phyloP scores from a whole-genome alignment of 441 rosid genomes.

The Erodium texanum region DNA sequence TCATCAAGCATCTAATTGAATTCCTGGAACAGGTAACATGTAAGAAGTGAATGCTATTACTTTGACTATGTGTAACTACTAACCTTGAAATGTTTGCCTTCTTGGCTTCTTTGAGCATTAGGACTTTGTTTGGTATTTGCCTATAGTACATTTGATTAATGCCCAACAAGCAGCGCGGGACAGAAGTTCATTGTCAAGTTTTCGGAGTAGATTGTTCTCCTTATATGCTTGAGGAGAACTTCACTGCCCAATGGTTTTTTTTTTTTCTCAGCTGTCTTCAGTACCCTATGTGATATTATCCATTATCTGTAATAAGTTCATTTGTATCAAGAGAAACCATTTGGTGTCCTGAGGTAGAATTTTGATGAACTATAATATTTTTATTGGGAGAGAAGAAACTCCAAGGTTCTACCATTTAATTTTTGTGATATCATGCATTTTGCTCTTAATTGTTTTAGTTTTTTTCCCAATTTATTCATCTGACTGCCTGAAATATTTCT shows the following conservation, averaged over 20 bases:
- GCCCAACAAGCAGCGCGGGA: background rate
- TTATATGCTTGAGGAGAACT: no score
- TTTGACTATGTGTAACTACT: background rate
- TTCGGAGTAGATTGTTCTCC: no score
- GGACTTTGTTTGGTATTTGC: background rate
- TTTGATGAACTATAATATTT: background rate
- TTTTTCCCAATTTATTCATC: constrained; percentile 11
- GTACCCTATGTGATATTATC: background rate
- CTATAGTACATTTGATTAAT: background rate
- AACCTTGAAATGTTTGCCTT: background rate
- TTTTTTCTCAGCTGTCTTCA: background rate
- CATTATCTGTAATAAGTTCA: background rate
- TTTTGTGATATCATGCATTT: constrained; percentile 3
- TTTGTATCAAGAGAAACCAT: background rate
- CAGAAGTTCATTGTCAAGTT: no score
- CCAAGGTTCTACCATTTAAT: background rate
- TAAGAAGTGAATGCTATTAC: constrained; percentile 9
- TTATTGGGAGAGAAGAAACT: background rate
- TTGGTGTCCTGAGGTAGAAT: background rate
- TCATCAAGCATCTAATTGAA: constrained; percentile 72
- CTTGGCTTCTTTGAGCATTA: background rate
- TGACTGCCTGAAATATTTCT: constrained; percentile 16
- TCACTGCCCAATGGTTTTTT: background rate
- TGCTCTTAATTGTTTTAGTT: constrained; percentile 7
- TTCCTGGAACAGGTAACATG: constrained; percentile 69